Evolutionary conservation across 2,329 filamentous ascomycete species (phyloP).

Genomic region (Diplodia corticola): DNA sequence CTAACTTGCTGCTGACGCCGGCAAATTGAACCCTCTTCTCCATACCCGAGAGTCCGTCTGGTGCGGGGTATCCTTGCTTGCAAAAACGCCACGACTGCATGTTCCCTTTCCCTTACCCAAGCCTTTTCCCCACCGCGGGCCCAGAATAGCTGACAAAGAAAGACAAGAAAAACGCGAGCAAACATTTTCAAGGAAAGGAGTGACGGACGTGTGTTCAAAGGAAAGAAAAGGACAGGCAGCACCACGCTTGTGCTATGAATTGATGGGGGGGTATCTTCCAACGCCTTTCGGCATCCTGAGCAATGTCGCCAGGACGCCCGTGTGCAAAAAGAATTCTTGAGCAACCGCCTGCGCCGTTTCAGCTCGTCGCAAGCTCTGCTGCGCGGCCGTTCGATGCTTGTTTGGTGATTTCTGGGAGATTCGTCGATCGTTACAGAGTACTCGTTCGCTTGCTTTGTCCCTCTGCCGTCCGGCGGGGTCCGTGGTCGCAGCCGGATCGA

Average conservation of each 20-base stretch:
- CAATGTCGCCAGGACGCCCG: not conserved
- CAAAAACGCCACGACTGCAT: not conserved
- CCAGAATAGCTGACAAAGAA: not conserved
- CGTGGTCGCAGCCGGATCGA: not conserved
- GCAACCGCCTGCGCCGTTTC: slow-evolving; percentile 6
- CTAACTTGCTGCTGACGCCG: not conserved
- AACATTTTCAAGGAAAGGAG: not conserved
- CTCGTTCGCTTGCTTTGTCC: not conserved
- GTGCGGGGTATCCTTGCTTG: slow-evolving; percentile 4
- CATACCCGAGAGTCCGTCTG: not conserved
- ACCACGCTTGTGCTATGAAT: slow-evolving; percentile 7
- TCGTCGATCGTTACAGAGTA: slow-evolving; percentile 11
- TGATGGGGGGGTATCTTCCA: slow-evolving; percentile 18
- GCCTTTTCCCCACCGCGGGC: not conserved
- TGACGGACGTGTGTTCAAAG: not conserved
- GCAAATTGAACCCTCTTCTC: not conserved
- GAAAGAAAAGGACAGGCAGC: slow-evolving; percentile 10
- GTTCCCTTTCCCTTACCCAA: not conserved
- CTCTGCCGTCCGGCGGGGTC: not conserved
- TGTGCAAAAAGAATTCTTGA: slow-evolving; percentile 7
- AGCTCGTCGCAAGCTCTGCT: slow-evolving; percentile 16
- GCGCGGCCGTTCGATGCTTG: slow-evolving; percentile 7
- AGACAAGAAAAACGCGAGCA: not conserved
- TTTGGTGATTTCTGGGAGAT: not conserved
- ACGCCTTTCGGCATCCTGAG: slow-evolving; percentile 11